A percentile compares a stretch with the other conserved stretches of the same genome.
Conservation (phyloP, 176 grass and related monocot genomes). For the Zoysia japonica region DNA sequence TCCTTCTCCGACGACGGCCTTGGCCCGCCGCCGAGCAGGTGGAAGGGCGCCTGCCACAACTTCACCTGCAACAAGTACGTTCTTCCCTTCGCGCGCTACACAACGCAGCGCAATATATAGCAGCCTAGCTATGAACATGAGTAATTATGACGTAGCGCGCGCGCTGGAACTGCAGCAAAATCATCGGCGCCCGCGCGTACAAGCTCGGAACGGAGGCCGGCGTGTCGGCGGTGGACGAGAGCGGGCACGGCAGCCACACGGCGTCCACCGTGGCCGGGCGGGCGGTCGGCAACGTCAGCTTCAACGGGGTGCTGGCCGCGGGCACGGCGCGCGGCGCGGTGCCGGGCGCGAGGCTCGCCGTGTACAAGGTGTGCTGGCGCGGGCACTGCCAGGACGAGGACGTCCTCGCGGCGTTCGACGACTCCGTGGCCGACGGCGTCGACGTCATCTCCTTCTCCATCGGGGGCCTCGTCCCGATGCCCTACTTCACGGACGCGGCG, state of each 20-base stretch:
- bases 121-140: too few species aligned
- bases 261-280: conserved; percentile 38
- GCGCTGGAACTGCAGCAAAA: conserved; percentile 22
- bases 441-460: conserved; percentile 34
- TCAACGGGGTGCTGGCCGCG: not conserved
- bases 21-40: conserved; percentile 26
- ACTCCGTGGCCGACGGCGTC: conserved; percentile 48
- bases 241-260: conserved; percentile 47
- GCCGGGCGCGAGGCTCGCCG: conserved; percentile 34
- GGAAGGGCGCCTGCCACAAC: conserved; percentile 35
- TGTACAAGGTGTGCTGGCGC: conserved; percentile 49
- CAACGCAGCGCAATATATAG: too few species aligned
- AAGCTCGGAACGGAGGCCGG: not conserved
- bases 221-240: conserved; percentile 15
- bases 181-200: conserved; percentile 41
- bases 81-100: too few species aligned
- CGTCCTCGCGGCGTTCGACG: conserved; percentile 47
- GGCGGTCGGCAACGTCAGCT: not conserved
- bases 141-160: too few species aligned
- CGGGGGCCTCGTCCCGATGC: not conserved
- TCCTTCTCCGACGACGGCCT: conserved; percentile 41
- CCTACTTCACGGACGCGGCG: not conserved
- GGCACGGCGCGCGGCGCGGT: conserved; percentile 40
- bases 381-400: not conserved
- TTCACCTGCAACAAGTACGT: conserved; percentile 47